Conservation (phyloP, 1,284 basidiomycete species). For the Ceratobasidium sp. region DNA sequence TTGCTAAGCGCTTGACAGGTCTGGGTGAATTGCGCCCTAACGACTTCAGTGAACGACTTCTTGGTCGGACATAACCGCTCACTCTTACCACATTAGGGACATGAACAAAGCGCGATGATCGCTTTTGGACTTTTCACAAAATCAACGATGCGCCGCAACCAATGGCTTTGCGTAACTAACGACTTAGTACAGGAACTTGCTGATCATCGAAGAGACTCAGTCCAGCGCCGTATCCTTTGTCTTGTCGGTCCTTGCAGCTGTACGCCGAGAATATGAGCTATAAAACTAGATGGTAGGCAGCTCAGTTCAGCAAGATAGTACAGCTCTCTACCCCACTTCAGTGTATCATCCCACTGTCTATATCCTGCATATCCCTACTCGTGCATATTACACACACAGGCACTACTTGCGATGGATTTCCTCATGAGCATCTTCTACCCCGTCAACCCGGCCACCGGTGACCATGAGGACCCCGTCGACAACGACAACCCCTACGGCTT, state of each 20-base stretch:
- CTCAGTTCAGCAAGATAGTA: slow-evolving; percentile 26
- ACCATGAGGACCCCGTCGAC: slow-evolving; percentile 20
- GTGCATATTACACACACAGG: background rate
- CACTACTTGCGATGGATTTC: slow-evolving; percentile 23
- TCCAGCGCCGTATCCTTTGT: slow-evolving; percentile 13
- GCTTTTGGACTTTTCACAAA: slow-evolving; percentile 13
- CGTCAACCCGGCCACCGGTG: background rate
- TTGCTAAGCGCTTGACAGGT: too few species aligned
- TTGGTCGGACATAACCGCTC: slow-evolving; percentile 11
- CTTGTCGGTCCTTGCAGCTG: background rate
- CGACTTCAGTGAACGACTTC: too few species aligned
- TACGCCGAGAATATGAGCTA: background rate
- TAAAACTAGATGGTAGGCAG: background rate
- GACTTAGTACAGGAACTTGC: background rate
- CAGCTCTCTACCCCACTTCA: slow-evolving; percentile 25
- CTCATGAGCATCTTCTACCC: slow-evolving; percentile 13
- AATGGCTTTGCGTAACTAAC: background rate
- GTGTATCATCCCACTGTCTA: slow-evolving; percentile 5
- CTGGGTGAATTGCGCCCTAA: too few species aligned
- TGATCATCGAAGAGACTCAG: background rate
- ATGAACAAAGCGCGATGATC: background rate
- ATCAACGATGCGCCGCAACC: background rate
- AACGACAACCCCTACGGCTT: slow-evolving; percentile 7
- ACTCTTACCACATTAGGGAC: background rate
- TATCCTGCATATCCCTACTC: background rate